A percentile compares a stretch with the other conserved stretches of the same genome.
These are phyloP conservation scores for Diaporthe velutina DNA, from an alignment of 2,329 filamentous ascomycete species.

Conservation along the genomic window DNA sequence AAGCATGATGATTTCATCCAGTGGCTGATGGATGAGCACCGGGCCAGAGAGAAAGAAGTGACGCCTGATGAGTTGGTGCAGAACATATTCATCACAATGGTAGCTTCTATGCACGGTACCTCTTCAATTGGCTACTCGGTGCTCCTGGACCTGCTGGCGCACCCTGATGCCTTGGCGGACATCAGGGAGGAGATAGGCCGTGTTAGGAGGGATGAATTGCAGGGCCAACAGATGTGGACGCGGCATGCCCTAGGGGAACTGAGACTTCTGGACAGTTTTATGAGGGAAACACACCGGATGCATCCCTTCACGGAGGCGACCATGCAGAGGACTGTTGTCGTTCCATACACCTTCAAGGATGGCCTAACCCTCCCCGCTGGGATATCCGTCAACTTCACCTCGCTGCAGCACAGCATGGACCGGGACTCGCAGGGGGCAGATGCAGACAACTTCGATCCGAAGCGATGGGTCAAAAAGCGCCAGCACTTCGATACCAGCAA, in stretches of 20 bases:
- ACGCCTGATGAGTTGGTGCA: slow-evolving; percentile 40
- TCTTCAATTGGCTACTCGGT: slow-evolving; percentile 20
- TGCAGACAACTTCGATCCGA: slow-evolving; percentile 40
- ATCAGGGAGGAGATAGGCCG: slow-evolving; percentile 40
- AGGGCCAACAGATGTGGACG: slow-evolving; percentile 38
- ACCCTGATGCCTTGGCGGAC: slow-evolving; percentile 37
- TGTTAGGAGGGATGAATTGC: slow-evolving; percentile 36
- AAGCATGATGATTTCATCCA: slow-evolving; percentile 42
- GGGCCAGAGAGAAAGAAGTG: slow-evolving; percentile 39
- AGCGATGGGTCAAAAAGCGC: slow-evolving; percentile 40
- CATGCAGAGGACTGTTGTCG: slow-evolving; percentile 18
- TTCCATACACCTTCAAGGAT: slow-evolving; percentile 36
- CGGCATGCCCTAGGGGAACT: slow-evolving; percentile 41
- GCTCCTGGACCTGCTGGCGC: slow-evolving; percentile 36
- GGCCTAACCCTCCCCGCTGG: slow-evolving; percentile 41
- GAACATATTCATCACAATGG: slow-evolving; percentile 43
- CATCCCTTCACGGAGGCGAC: slow-evolving; percentile 40
- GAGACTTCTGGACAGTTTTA: slow-evolving; percentile 40
- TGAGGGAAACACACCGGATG: slow-evolving; percentile 41
- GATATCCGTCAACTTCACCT: slow-evolving; percentile 41
- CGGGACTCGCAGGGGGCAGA: slow-evolving; percentile 27
- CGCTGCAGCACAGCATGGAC: slow-evolving; percentile 40
- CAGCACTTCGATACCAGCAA: slow-evolving; percentile 40
- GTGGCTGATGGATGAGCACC: slow-evolving; percentile 42
- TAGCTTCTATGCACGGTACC: slow-evolving; percentile 41